Conservation (phyloP, 805 yeast genomes). For the Saturnispora kantuleensis region DNA sequence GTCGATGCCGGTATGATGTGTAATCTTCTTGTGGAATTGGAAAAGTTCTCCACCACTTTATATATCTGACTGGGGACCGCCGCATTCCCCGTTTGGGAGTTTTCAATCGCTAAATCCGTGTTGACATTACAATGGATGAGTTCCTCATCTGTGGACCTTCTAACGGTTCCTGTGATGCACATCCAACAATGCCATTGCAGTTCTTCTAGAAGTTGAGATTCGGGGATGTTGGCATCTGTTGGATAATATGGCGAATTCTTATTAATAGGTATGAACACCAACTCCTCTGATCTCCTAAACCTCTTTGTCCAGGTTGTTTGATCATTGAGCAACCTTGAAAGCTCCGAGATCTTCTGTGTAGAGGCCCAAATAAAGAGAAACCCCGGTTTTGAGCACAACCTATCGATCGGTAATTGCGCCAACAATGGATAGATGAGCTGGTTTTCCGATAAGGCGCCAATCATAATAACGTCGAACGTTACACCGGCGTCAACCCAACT, state of each 20-base stretch:
- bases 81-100: constrained; percentile 29
- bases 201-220: constrained; percentile 47
- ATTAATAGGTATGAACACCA: constrained; percentile 70
- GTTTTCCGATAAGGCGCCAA: constrained; percentile 74
- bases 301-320: constrained; percentile 38
- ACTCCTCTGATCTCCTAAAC: constrained; percentile 83
- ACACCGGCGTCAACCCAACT: constrained; percentile 54
- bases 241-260: constrained; percentile 60
- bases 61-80: constrained; percentile 71
- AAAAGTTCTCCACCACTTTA: constrained; percentile 78
- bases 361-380: constrained; percentile 84
- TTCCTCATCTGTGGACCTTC: constrained; percentile 75
- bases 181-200: constrained; percentile 97
- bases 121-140: constrained; percentile 88
- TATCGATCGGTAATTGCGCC: constrained; percentile 57
- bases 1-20: constrained; percentile 75
- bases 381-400: constrained; percentile 75
- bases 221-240: constrained; percentile 33
- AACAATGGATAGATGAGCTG: constrained; percentile 57
- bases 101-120: constrained; percentile 75
- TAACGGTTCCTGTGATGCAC: constrained; percentile 92
- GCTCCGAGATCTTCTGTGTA: constrained; percentile 56
- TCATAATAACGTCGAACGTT: constrained; percentile 84
- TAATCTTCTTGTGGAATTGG: constrained; percentile 68
- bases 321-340: constrained; percentile 38